These are phyloP conservation scores for Isatis tinctoria DNA, from an alignment of 345 rosid genomes.

Conservation along the genomic window DNA sequence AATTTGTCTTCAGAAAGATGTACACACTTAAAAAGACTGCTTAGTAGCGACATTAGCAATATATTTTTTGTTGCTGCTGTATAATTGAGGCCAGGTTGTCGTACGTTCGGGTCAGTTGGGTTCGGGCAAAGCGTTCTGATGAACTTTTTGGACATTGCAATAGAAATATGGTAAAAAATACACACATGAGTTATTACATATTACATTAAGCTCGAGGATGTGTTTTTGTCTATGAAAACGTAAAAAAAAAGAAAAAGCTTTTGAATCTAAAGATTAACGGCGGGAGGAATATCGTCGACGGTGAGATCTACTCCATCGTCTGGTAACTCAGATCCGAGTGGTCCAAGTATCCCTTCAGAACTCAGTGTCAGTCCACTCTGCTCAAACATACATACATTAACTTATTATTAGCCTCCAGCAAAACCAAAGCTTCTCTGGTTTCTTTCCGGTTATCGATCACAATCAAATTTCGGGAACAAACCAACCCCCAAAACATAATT, in stretches of 20 bases:
- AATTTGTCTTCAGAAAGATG: too few relatives aligned
- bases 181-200: background rate
- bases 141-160: background rate
- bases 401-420: background rate
- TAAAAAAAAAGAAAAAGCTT: background rate
- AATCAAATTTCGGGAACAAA: background rate
- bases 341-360: conserved; percentile 77
- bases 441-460: background rate
- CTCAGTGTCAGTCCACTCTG: conserved; percentile 86
- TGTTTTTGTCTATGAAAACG: background rate
- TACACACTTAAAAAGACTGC: too few relatives aligned
- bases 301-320: conserved; percentile 78
- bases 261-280: conserved; percentile 26
- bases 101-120: background rate
- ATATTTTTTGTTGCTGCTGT: background rate
- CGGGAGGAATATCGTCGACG: conserved; percentile 37
- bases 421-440: background rate
- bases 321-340: conserved; percentile 60
- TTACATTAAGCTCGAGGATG: conserved; percentile 13
- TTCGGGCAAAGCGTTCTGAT: background rate
- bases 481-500: background rate
- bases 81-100: background rate
- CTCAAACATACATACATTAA: conserved; percentile 13
- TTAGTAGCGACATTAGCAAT: too few relatives aligned
- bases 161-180: background rate